phyloP scores from a whole-genome alignment of 345 rosid genomes.

The Camelina neglecta region DNA sequence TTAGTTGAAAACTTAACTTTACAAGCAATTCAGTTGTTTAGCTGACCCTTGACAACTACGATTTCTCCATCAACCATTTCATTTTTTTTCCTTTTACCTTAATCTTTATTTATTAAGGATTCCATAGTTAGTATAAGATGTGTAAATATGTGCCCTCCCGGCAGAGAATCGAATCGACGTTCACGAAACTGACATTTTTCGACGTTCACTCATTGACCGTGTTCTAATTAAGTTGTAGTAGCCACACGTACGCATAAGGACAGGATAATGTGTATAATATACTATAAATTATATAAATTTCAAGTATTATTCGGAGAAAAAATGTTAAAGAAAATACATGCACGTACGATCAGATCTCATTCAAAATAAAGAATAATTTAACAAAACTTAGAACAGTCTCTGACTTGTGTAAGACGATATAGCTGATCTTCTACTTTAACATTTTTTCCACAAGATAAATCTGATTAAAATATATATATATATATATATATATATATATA shows the following conservation, averaged over 20 bases:
- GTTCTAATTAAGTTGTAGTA: neutral
- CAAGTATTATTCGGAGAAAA: neutral
- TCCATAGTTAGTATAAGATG: neutral
- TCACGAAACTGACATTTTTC: neutral
- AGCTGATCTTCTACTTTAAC: slow-evolving; percentile 27
- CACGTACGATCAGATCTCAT: neutral
- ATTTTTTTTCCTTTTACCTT: neutral
- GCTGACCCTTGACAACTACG: slow-evolving; percentile 41
- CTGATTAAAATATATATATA: neutral
- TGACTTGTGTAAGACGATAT: slow-evolving; percentile 32
- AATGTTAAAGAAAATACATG: neutral
- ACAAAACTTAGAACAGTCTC: slow-evolving; percentile 8
- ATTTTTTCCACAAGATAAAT: slow-evolving; percentile 1
- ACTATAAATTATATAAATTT: neutral
- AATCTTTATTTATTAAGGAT: neutral
- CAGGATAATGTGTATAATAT: neutral
- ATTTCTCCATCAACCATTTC: slow-evolving; percentile 29
- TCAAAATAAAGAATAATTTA: neutral
- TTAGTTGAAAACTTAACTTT: slow-evolving; percentile 38
- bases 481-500: neutral
- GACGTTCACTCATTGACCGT: neutral
- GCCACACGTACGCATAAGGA: neutral
- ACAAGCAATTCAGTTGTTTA: slow-evolving; percentile 45
- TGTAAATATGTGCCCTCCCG: neutral
- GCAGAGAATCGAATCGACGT: neutral